Conservation (phyloP, 2,329 filamentous ascomycete species). For the Stachybotrys echinatus region DNA sequence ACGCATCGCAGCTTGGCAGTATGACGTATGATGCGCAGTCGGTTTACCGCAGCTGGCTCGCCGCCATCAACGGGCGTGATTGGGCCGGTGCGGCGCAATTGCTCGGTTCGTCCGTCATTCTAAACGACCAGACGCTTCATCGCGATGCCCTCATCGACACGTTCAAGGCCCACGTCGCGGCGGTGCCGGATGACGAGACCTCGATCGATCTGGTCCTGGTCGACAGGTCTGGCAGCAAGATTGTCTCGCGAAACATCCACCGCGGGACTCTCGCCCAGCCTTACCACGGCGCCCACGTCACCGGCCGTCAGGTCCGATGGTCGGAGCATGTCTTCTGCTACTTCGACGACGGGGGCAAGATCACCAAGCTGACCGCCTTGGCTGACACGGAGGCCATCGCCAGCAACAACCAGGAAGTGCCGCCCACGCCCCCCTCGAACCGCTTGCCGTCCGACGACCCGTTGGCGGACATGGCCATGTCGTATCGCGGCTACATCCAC, state of each 20-base stretch:
- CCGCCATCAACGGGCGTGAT: neutral
- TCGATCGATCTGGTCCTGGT: neutral
- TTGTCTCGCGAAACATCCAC: neutral
- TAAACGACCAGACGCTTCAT: neutral
- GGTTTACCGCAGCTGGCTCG: neutral
- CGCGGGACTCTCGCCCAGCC: neutral
- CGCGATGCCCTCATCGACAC: neutral
- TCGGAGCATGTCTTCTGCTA: neutral
- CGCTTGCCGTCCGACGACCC: neutral
- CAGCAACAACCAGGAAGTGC: neutral
- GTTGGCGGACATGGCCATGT: slow-evolving; percentile 7
- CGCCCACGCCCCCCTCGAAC: neutral
- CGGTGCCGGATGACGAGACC: neutral
- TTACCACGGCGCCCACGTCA: neutral
- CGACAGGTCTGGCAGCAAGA: neutral
- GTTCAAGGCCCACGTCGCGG: neutral
- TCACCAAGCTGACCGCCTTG: neutral
- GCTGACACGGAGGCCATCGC: neutral
- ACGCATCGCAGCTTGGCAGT: too few species aligned
- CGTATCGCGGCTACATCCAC: slow-evolving; percentile 23
- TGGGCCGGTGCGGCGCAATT: neutral
- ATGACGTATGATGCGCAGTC: neutral
- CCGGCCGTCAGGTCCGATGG: neutral
- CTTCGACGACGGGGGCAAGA: neutral
- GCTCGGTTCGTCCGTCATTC: neutral